Evolutionary conservation across 306 rosid species (phyloP).

Genomic region (Quercus gilva): DNA sequence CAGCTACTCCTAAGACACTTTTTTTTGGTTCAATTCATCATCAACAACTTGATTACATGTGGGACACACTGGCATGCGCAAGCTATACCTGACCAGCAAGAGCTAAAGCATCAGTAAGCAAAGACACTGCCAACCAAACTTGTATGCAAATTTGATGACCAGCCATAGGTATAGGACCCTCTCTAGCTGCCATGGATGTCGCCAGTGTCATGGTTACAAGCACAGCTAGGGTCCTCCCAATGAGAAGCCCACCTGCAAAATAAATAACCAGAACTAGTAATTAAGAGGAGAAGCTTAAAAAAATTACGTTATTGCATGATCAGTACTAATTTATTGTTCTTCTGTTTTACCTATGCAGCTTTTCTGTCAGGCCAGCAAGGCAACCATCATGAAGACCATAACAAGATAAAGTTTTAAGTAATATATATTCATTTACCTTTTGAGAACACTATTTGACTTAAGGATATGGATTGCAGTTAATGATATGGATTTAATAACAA

Average conservation of each 20-base stretch:
- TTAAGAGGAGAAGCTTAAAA: slow-evolving; percentile 11
- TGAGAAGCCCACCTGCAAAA: slow-evolving; percentile 79
- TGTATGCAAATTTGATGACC: slow-evolving; percentile 87
- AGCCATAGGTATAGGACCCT: slow-evolving; percentile 87
- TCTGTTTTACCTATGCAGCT: not conserved
- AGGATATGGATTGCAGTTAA: not conserved
- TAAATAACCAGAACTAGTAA: not conserved
- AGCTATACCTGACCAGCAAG: slow-evolving; percentile 89
- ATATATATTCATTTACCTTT: not conserved
- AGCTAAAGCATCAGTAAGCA: slow-evolving; percentile 92
- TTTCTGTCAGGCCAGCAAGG: not conserved
- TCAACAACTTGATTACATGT: not conserved
- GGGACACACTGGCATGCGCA: slow-evolving; percentile 1
- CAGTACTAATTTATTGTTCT: too few species aligned
- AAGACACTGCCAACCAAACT: slow-evolving; percentile 89
- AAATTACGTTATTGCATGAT: not conserved
- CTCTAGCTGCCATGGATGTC: slow-evolving; percentile 84
- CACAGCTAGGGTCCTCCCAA: slow-evolving; percentile 80
- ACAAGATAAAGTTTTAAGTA: not conserved
- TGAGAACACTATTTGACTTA: not conserved
- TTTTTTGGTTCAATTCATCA: slow-evolving; percentile 5
- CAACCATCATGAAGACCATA: not conserved
- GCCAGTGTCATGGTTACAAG: slow-evolving; percentile 74
- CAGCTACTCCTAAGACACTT: slow-evolving; percentile 1
- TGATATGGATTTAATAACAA: not conserved